Evolutionary conservation across 2,329 filamentous ascomycete species (phyloP).

Genomic region (Exophiala xenobiotica): DNA sequence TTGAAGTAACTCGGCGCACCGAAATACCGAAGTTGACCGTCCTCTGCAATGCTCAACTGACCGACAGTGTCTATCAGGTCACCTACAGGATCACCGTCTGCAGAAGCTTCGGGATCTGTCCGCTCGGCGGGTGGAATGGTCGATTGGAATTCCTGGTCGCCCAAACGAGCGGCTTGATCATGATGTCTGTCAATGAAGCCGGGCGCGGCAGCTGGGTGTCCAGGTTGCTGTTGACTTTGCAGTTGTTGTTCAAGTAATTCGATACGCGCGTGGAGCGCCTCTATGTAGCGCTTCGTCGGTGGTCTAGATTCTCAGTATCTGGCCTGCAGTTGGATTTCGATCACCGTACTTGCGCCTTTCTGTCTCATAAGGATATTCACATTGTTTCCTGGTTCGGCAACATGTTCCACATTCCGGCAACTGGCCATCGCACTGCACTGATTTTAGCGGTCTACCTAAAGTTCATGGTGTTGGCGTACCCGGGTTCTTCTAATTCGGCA

Average conservation of each 20-base stretch:
- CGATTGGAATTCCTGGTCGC: background rate
- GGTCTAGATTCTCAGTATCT: no score
- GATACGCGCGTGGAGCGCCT: slow-evolving; percentile 3
- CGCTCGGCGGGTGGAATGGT: background rate
- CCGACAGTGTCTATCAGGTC: slow-evolving; percentile 3
- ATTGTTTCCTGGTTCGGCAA: no score
- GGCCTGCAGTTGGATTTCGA: no score
- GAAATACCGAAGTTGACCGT: slow-evolving; percentile 8
- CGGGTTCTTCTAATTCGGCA: no score
- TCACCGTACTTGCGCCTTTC: no score
- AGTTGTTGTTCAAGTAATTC: background rate
- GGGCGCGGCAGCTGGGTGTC: background rate
- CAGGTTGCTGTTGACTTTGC: background rate
- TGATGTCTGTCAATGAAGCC: no score
- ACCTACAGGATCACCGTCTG: background rate
- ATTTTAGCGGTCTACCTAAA: no score
- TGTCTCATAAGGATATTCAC: no score
- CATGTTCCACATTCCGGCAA: no score
- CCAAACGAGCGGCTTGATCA: background rate
- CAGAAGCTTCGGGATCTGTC: background rate
- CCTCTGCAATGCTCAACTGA: slow-evolving; percentile 1
- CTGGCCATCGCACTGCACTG: no score
- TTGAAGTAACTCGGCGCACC: slow-evolving; percentile 6
- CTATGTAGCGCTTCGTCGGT: background rate
- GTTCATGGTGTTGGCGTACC: no score